Percentiles rank a stretch among this genome's conserved stretches.
Conservation (phyloP, 306 rosid genomes). For the Casuarina equisetifolia region DNA sequence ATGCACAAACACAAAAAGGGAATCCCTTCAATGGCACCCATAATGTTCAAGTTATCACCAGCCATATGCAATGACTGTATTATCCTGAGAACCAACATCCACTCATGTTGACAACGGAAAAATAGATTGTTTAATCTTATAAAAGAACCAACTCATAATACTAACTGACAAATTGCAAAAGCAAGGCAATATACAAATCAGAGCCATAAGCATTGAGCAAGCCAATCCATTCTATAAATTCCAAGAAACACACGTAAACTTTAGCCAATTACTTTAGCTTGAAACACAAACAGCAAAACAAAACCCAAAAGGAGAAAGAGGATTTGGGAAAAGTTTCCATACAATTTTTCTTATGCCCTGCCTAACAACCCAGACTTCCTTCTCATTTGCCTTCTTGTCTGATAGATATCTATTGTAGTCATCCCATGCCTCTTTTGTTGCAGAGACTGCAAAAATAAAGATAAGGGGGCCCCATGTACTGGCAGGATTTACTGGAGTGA, state of each 20-base stretch:
- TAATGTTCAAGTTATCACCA: background rate
- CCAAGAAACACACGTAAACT: background rate
- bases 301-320: constrained; percentile 17
- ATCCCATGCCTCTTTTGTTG: constrained; percentile 99
- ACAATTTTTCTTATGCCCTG: constrained; percentile 82
- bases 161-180: background rate
- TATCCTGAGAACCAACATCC: background rate
- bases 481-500: constrained; percentile 98
- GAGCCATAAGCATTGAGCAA: background rate
- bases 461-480: constrained; percentile 99
- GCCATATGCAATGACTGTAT: background rate
- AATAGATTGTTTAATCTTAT: background rate
- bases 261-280: background rate
- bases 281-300: constrained; percentile 2
- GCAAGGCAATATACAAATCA: background rate
- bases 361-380: constrained; percentile 92
- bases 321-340: constrained; percentile 28
- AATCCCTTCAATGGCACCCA: background rate
- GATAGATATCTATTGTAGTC: constrained; percentile 93
- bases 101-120: background rate
- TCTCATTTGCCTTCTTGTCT: constrained; percentile 94
- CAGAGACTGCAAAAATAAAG: constrained; percentile 96
- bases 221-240: background rate
- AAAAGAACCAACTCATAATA: background rate
- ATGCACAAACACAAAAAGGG: background rate